Base-by-base conservation (phyloP, 441 rosid genomes). In the Viola pubescens region DNA sequence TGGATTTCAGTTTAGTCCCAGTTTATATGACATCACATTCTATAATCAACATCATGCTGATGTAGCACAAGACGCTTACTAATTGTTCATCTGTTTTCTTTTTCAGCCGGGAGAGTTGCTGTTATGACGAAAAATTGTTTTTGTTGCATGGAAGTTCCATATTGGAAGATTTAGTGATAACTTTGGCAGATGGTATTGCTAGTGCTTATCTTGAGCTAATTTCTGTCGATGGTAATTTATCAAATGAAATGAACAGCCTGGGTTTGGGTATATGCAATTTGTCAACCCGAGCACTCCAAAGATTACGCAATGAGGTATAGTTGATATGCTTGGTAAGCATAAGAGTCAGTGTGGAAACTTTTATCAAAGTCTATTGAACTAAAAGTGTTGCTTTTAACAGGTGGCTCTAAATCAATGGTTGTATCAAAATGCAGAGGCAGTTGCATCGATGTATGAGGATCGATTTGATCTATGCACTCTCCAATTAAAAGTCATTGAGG, bases 361-460 rank as follows among this genome's bases (percentile, higher is more conserved):
- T 5, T 43, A 43, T 43, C 2, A 2, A 43, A 9, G 46, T 43
- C 0, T 19, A 19, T 19, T 19, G 26, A 43, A 43, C 46, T 43
- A 9, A 2, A 5, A 5, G 46, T 5, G 7, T 50, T 54, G 10
- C 70, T 63, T 58, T 52, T 57, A 19, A 58, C 79, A 89, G 97
- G 91, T 86, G 49, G 90, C 91, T 71, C 70, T 94, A 77, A 84
- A 86, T 67, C 84, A 76, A 54, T 94, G 97, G 97, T 51, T 86
- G 68, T 89, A 87, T 75, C 97, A 86, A 81, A 94, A 89, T 63
- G 54, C 86, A 78, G 96, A 86, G 77, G 87, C 86, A 45, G 86
- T 89, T 56, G 83, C 81, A 58, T 86, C 97, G 7, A 89, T 94
- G 91, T 89, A 87, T 19, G 97, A 89, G 70, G 95, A 94, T 73